Evolutionary conservation across 805 yeast species (phyloP), one percentile per base, ranked within the genome.

Genomic region (Wickerhamiella nectarea): DNA sequence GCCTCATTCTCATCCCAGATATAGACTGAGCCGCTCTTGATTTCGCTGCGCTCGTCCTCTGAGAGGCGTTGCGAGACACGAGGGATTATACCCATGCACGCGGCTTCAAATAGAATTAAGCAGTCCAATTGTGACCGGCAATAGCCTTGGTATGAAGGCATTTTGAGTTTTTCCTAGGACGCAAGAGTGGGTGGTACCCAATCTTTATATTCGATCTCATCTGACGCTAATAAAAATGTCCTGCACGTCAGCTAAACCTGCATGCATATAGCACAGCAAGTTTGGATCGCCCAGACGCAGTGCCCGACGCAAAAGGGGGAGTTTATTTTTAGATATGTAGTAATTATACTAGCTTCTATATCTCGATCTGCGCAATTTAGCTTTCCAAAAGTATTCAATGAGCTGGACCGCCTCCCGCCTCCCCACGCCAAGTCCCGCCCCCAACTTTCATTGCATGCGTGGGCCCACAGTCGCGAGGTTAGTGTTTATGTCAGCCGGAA

Each of bases 1-100:
- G 82, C 75, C 51, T 74, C 78, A 11, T 69, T 64, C 56, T 80
- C 87, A 56, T 75, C 78, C 86, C 86, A 80, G 7, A 78, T 71
- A 52, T 74, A 80, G 2, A 80, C 70, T 2, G 77, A 67, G 3
- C 84, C 84, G 7, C 76, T 67, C 17, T 60, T 59, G 34, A 80
- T 78, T 17, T 61, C 59, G 21, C 64, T 57, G 19, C 82, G 62
- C 56, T 80, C 84, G 22, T 62, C 61, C 19, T 71, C 75, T 11
- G 74, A 69, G 11, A 80, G 66, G 21, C 87, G 59, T 44, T 80
- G 68, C 41, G 66, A 71, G 2, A 78, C 67, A n/a, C 71, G 68
- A 1, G 83, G 80, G 6, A 80, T 65, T 6, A 71, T 42, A 6
- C 74, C 74, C 20, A 66, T 56, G 28, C 80, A 65, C 9, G 80